Base-by-base conservation (phyloP, 768 basidiomycete species). In the Phaeotremella fagi region DNA sequence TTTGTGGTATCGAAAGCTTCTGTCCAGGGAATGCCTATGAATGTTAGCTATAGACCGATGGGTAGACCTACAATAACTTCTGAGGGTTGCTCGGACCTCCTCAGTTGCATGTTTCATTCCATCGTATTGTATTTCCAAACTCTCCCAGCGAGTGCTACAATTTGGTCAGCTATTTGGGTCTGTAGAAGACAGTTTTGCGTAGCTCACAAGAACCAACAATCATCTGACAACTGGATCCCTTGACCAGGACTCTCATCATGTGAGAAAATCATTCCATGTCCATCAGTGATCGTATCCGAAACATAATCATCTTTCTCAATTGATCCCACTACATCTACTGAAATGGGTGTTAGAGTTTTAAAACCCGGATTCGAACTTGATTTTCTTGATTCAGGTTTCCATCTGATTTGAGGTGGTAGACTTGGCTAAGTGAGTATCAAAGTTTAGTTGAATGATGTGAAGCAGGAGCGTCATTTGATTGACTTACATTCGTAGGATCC, bases 201-300 rank as follows among this genome's bases (percentile, higher is more conserved):
- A 2, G 53, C 68, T 58, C 38, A 70, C 68, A 36, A 50, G 54
- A 70, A 66, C 68, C 68, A 70, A n/a, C 37, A 46, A 26, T 57
- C 60, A 14, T 58, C 56, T 3, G 28, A 16, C 4, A 66, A 22
- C 45, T 59, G 50, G 16, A 70, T 52, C 2, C 68, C 68, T 36
- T 55, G 44, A n/a, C 56, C 62, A 3, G 27, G 33, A 29, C 45
- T 29, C 20, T 59, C 55, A 25, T 60, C 45, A n/a, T 66, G 24
- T 18, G 43, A 53, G 35, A 51, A 54, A 3, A 41, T 41, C 12
- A 41, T 7, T 6, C 61, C 62, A n/a, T 51, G 50, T 26, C 47
- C 53, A 26, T 45, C 45, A 0, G 59, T 33, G 23, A 48, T 28
- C 27, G 57, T 51, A 2, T 48, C 29, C 11, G 42, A 38, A 15